These are phyloP conservation scores for Phaeoacremonium minimum DNA, from an alignment of 2,329 filamentous ascomycete genomes.

Conservation along the genomic window DNA sequence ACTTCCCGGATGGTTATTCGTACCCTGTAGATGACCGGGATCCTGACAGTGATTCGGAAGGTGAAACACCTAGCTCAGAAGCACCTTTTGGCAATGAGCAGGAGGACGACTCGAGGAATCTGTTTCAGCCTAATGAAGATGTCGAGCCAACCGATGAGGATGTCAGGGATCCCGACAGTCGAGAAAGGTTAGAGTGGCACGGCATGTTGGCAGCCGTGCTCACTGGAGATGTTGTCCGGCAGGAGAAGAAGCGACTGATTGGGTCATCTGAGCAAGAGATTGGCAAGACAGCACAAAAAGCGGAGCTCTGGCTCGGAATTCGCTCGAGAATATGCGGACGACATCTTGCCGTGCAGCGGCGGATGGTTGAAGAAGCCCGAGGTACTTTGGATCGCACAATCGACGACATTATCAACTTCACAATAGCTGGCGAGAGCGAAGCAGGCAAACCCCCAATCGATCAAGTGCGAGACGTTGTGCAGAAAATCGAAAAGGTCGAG, in stretches of 20 bases:
- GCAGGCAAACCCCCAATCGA: slow-evolving; percentile 82
- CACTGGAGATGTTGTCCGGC: slow-evolving; percentile 93
- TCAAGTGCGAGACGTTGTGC: slow-evolving; percentile 85
- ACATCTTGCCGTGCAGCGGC: slow-evolving; percentile 76
- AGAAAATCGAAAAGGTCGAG: slow-evolving; percentile 87
- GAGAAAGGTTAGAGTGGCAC: slow-evolving; percentile 94
- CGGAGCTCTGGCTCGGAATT: slow-evolving; percentile 84
- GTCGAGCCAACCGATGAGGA: slow-evolving; percentile 87
- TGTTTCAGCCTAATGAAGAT: slow-evolving; percentile 89
- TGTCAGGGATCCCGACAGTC: slow-evolving; percentile 78
- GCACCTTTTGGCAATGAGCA: slow-evolving; percentile 61
- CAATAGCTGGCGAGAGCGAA: slow-evolving; percentile 90
- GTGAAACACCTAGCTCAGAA: slow-evolving; percentile 84
- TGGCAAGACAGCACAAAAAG: slow-evolving; percentile 64
- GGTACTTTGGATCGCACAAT: slow-evolving; percentile 68
- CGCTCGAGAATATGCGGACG: slow-evolving; percentile 80
- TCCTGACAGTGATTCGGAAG: slow-evolving; percentile 78
- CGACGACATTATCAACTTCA: slow-evolving; percentile 87
- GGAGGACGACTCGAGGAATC: slow-evolving; percentile 83
- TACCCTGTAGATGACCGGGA: slow-evolving; percentile 33
- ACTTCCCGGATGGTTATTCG: slow-evolving; percentile 64
- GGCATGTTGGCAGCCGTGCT: slow-evolving; percentile 94
- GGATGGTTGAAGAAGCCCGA: slow-evolving; percentile 83
- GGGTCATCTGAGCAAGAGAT: slow-evolving; percentile 61
- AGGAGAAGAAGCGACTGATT: slow-evolving; percentile 94